phyloP scores from a whole-genome alignment of 2,329 filamentous ascomycete genomes.

The Exophiala xenobiotica region DNA sequence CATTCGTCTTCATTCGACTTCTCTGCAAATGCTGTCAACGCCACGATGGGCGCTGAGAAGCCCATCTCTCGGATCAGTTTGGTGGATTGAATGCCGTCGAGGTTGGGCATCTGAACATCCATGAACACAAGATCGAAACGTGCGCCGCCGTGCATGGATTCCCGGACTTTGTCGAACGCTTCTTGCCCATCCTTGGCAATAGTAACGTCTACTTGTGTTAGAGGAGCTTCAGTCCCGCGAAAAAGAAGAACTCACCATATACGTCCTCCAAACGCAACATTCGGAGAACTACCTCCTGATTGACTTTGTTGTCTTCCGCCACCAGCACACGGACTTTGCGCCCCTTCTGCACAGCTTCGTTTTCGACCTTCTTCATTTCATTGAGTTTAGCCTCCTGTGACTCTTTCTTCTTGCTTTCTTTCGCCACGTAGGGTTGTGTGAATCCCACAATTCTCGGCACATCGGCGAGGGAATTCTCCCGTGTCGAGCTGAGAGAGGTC shows the following conservation, averaged over 20 bases:
- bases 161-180: conserved; percentile 81
- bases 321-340: conserved; percentile 77
- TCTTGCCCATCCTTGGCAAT: conserved; percentile 85
- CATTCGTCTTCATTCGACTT: conserved; percentile 85
- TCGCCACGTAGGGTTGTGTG: conserved; percentile 36
- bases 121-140: conserved; percentile 90
- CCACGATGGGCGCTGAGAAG: conserved; percentile 84
- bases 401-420: conserved; percentile 37
- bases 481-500: conserved; percentile 14
- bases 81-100: conserved; percentile 85
- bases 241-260: conserved; percentile 38
- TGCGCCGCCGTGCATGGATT: conserved; percentile 70
- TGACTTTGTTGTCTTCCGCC: conserved; percentile 72
- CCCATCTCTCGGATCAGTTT: conserved; percentile 81
- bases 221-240: conserved; percentile 41
- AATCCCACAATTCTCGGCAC: conserved; percentile 31
- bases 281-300: conserved; percentile 61
- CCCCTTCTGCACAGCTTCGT: conserved; percentile 55
- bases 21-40: conserved; percentile 84
- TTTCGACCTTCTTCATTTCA: conserved; percentile 64
- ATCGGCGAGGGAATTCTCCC: conserved; percentile 18
- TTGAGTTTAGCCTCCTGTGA: conserved; percentile 62
- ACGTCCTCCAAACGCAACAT: conserved; percentile 57
- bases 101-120: conserved; percentile 93
- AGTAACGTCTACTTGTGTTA: conserved; percentile 69